These are phyloP conservation scores for Drechslerella coelobrocha DNA, from an alignment of 2,329 filamentous ascomycete species.

Conservation along the genomic window DNA sequence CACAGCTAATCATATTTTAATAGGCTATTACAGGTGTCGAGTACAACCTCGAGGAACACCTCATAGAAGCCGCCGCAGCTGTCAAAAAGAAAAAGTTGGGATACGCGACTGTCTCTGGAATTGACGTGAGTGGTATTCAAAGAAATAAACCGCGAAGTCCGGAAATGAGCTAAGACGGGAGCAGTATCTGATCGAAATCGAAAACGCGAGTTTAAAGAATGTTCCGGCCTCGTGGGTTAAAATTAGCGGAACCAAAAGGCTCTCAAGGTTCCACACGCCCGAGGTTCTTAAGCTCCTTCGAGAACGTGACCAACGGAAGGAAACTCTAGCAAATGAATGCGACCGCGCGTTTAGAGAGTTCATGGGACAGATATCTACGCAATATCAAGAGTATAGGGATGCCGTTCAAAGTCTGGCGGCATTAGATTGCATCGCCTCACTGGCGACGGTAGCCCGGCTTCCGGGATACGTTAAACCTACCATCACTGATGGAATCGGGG, in stretches of 20 bases:
- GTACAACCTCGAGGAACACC: conserved; percentile 82
- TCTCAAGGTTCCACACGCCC: conserved; percentile 92
- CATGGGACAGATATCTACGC: conserved; percentile 74
- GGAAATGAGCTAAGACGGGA: not conserved
- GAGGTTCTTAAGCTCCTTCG: conserved; percentile 81
- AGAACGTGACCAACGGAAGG: conserved; percentile 92
- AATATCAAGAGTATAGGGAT: conserved; percentile 89
- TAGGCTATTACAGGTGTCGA: conserved; percentile 85
- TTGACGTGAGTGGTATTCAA: conserved; percentile 61
- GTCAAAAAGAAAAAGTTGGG: conserved; percentile 73
- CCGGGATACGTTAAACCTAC: conserved; percentile 85
- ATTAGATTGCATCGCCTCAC: conserved; percentile 86
- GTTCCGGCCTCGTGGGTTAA: conserved; percentile 95
- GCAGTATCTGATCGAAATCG: conserved; percentile 87
- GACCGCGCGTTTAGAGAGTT: conserved; percentile 79
- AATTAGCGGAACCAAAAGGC: conserved; percentile 89
- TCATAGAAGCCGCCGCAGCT: conserved; percentile 71
- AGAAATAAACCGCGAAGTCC: not conserved
- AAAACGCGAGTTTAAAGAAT: conserved; percentile 75
- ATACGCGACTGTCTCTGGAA: conserved; percentile 84
- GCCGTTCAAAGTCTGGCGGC: conserved; percentile 83
- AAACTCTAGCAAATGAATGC: conserved; percentile 88
- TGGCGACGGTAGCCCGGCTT: conserved; percentile 81
- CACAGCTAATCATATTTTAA: conserved; percentile 22
- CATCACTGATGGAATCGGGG: conserved; percentile 69